Conservation (phyloP, 805 yeast species). For the Cyberlindnera amylophila region DNA sequence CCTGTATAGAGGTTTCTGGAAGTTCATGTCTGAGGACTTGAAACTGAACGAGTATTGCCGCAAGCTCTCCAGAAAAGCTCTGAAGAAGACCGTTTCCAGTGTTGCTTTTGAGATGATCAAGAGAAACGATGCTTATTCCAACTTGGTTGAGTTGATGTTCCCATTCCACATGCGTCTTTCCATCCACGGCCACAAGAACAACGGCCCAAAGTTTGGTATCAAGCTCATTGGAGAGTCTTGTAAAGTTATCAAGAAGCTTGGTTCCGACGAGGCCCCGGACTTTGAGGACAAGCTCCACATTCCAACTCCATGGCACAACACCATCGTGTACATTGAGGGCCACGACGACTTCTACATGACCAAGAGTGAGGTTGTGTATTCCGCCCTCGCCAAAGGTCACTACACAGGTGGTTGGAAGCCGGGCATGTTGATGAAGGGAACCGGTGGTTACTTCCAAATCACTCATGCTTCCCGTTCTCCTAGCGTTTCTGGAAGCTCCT, state of each 20-base stretch:
- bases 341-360: slow-evolving; percentile 32
- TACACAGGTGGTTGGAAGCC: slow-evolving; percentile 35
- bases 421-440: slow-evolving; percentile 29
- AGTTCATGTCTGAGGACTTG: slow-evolving; percentile 58
- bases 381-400: slow-evolving; percentile 34
- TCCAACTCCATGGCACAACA: slow-evolving; percentile 67
- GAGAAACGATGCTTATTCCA: slow-evolving; percentile 62
- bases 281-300: slow-evolving; percentile 54
- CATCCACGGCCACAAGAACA: slow-evolving; percentile 57
- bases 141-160: slow-evolving; percentile 53
- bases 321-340: slow-evolving; percentile 42
- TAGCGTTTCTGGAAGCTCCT: background rate
- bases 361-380: slow-evolving; percentile 33
- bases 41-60: slow-evolving; percentile 37
- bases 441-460: slow-evolving; percentile 31
- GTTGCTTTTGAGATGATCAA: slow-evolving; percentile 64
- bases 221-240: slow-evolving; percentile 45
- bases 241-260: slow-evolving; percentile 42
- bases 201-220: slow-evolving; percentile 59
- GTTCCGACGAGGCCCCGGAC: slow-evolving; percentile 36
- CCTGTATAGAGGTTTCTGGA: slow-evolving; percentile 54
- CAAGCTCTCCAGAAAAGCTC: slow-evolving; percentile 37
- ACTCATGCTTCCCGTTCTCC: background rate
- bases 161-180: slow-evolving; percentile 59
- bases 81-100: slow-evolving; percentile 46